Conservation (phyloP, 2,329 filamentous ascomycete species). For the Thelonectria olida region DNA sequence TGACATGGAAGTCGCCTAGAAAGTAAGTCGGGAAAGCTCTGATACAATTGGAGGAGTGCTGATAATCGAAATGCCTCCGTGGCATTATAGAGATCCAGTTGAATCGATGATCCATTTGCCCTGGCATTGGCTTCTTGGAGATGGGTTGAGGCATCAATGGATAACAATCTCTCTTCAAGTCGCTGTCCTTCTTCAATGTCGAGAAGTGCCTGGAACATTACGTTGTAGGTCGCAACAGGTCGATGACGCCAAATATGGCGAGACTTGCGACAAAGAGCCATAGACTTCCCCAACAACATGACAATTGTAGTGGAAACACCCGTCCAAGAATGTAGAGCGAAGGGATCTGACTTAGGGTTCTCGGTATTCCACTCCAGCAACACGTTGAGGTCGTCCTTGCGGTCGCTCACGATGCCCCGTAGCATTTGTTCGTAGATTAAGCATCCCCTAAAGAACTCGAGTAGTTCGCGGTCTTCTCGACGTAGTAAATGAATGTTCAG, state of each 20-base stretch:
- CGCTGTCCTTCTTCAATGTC: constrained; percentile 31
- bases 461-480: constrained; percentile 21
- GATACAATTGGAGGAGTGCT: constrained; percentile 50
- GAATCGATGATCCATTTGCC: constrained; percentile 39
- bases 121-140: constrained; percentile 33
- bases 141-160: constrained; percentile 24
- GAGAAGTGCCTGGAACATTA: constrained; percentile 33
- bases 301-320: constrained; percentile 31
- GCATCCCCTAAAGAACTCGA: constrained; percentile 33
- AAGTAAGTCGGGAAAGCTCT: constrained; percentile 48
- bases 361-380: constrained; percentile 26
- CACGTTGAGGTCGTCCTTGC: constrained; percentile 29
- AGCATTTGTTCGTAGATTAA: constrained; percentile 33
- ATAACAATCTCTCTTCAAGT: constrained; percentile 29
- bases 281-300: constrained; percentile 30
- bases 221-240: constrained; percentile 27
- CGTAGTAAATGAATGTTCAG: constrained; percentile 23
- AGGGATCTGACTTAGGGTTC: constrained; percentile 4
- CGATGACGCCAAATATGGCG: constrained; percentile 30
- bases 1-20: constrained; percentile 39
- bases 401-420: constrained; percentile 29
- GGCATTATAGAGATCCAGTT: constrained; percentile 44
- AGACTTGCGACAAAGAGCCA: constrained; percentile 32
- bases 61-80: constrained; percentile 50
- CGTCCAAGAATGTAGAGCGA: constrained; percentile 32